Evolutionary conservation across 306 rosid genomes (phyloP).

Genomic region (Gynostemma pentaphyllum): DNA sequence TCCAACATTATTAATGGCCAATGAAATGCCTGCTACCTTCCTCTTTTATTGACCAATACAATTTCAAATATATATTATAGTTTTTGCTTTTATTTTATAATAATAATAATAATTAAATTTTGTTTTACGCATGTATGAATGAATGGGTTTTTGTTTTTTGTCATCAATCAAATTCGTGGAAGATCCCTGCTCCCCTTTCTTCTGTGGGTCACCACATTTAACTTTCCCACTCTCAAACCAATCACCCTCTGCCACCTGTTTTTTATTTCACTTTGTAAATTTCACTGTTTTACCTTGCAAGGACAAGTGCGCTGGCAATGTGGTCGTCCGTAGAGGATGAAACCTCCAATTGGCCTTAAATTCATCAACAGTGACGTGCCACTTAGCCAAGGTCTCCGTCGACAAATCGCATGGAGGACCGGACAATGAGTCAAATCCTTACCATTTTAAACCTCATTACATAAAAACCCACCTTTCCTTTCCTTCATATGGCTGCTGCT

Average conservation of each 20-base stretch:
- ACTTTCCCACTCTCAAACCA: background rate
- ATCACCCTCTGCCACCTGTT: background rate
- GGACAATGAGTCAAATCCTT: constrained; percentile 19
- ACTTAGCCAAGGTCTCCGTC: background rate
- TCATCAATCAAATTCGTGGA: constrained; percentile 7
- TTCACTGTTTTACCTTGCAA: no score
- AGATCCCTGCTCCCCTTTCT: background rate
- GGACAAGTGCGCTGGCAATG: no score
- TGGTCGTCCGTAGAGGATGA: background rate
- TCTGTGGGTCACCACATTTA: constrained; percentile 9
- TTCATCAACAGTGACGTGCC: constrained; percentile 27
- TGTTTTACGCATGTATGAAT: constrained; percentile 10
- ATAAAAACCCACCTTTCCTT: background rate
- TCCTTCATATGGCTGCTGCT: background rate
- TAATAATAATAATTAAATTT: background rate
- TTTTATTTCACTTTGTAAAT: no score
- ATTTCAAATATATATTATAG: background rate
- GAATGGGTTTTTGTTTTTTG: constrained; percentile 6
- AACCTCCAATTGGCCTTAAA: constrained; percentile 16
- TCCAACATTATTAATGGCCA: background rate
- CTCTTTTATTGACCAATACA: background rate
- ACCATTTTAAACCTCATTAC: no score
- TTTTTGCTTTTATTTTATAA: background rate
- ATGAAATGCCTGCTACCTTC: background rate
- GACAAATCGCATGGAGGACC: constrained; percentile 11